Evolutionary conservation across 768 basidiomycete species (phyloP).

Genomic region (Suillus variegatus): DNA sequence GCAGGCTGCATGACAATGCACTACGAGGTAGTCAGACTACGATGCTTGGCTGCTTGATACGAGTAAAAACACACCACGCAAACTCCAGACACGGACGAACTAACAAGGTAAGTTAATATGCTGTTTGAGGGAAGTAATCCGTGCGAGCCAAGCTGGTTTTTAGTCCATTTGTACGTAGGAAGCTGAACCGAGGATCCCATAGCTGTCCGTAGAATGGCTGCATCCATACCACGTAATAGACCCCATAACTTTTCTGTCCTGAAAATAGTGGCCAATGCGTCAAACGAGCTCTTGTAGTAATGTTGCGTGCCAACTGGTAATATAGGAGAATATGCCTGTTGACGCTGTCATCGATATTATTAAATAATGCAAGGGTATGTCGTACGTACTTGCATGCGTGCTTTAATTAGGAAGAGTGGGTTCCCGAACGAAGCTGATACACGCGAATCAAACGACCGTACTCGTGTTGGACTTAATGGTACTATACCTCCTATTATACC

Average conservation of each 20-base stretch:
- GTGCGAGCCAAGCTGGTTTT: constrained; percentile 69
- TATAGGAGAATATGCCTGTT: constrained; percentile 88
- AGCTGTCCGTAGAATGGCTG: constrained; percentile 89
- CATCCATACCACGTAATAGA: constrained; percentile 87
- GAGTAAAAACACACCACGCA: constrained; percentile 72
- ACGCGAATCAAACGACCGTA: neutral
- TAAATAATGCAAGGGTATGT: neutral
- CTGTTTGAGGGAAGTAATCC: constrained; percentile 75
- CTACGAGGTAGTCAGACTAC: constrained; percentile 37
- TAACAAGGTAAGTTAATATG: constrained; percentile 83
- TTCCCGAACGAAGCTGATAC: constrained; percentile 73
- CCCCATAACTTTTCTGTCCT: constrained; percentile 77
- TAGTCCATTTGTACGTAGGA: constrained; percentile 94
- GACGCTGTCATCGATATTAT: constrained; percentile 1
- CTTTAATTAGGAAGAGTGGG: constrained; percentile 94
- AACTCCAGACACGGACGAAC: constrained; percentile 85
- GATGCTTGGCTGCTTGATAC: neutral
- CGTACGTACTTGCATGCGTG: constrained; percentile 83
- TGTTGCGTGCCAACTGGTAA: constrained; percentile 96
- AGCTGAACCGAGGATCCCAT: constrained; percentile 97
- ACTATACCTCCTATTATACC: constrained; percentile 84
- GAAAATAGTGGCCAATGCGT: constrained; percentile 82
- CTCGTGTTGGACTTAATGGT: neutral
- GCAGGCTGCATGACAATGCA: constrained; percentile 94
- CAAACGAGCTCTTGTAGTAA: constrained; percentile 79